Evolutionary conservation across 2,329 filamentous ascomycete species (phyloP).

Genomic region (Ophiostoma himal-ulmi): DNA sequence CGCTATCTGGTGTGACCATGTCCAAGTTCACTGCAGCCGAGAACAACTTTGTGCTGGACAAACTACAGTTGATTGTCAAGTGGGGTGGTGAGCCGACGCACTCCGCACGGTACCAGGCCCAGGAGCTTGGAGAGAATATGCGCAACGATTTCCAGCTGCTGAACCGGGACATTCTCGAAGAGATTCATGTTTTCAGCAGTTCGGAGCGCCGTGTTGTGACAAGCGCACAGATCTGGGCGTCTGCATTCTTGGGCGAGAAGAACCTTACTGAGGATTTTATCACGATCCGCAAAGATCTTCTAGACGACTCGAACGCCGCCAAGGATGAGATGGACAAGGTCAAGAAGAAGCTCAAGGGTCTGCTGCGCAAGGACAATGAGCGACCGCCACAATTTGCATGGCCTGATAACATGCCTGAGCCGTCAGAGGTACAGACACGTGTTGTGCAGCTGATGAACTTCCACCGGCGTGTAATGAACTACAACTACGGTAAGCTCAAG

Average conservation of each 20-base stretch:
- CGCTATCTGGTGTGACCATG: constrained; percentile 81
- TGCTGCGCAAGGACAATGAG: constrained; percentile 86
- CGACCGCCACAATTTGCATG: constrained; percentile 96
- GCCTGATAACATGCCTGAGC: constrained; percentile 91
- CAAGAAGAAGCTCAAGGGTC: constrained; percentile 96
- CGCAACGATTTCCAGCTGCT: constrained; percentile 88
- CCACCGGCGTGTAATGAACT: constrained; percentile 86
- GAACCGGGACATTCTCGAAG: constrained; percentile 85
- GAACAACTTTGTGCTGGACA: constrained; percentile 88
- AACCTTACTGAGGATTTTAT: constrained; percentile 83
- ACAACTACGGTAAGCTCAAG: constrained; percentile 81
- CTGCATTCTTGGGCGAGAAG: constrained; percentile 80
- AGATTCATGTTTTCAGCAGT: constrained; percentile 92
- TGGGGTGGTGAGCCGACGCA: constrained; percentile 99
- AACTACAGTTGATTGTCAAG: constrained; percentile 95
- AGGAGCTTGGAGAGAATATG: constrained; percentile 93
- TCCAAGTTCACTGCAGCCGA: constrained; percentile 91
- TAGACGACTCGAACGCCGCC: constrained; percentile 96
- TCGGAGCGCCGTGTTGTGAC: constrained; percentile 92
- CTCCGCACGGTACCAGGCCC: constrained; percentile 90
- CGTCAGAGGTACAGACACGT: constrained; percentile 82
- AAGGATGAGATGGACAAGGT: constrained; percentile 99
- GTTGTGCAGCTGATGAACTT: constrained; percentile 98
- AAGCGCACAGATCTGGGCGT: constrained; percentile 92
- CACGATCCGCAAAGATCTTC: constrained; percentile 82